Conservation (phyloP, 768 basidiomycete genomes). For the Auricularia auricula-judae region DNA sequence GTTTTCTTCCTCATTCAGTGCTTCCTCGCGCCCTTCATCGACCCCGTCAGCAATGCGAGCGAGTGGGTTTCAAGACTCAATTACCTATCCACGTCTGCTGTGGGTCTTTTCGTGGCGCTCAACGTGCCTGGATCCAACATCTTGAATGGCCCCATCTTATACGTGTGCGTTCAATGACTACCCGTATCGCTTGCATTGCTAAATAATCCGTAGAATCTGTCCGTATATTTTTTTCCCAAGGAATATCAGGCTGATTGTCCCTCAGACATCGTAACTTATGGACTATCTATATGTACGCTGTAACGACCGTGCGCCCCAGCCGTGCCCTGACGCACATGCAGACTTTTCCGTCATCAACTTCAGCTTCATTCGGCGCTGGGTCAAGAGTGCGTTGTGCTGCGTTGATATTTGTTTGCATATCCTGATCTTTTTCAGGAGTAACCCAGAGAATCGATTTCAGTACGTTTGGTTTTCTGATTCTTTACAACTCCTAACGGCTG, state of each 20-base stretch:
- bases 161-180: conserved; percentile 34
- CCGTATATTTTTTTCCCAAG: neutral
- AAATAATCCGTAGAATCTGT: neutral
- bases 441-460: conserved; percentile 65
- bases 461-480: conserved; percentile 21
- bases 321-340: conserved; percentile 13
- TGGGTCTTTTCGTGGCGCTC: conserved; percentile 53
- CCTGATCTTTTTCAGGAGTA: conserved; percentile 27
- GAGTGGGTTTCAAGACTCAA: conserved; percentile 65
- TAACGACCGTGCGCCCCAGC: neutral
- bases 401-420: neutral
- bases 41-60: conserved; percentile 63
- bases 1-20: conserved; percentile 55
- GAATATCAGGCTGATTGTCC: neutral
- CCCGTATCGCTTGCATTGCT: neutral
- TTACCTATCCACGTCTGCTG: conserved; percentile 52
- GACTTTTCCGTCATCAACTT: conserved; percentile 57
- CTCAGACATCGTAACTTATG: conserved; percentile 49
- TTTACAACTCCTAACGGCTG: neutral
- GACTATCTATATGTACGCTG: conserved; percentile 48
- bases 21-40: conserved; percentile 48
- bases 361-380: conserved; percentile 35
- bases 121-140: conserved; percentile 39
- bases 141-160: conserved; percentile 53
- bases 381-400: conserved; percentile 43